Conservation (phyloP, 2,329 filamentous ascomycete species). For the Zymoseptoria pseudotritici region DNA sequence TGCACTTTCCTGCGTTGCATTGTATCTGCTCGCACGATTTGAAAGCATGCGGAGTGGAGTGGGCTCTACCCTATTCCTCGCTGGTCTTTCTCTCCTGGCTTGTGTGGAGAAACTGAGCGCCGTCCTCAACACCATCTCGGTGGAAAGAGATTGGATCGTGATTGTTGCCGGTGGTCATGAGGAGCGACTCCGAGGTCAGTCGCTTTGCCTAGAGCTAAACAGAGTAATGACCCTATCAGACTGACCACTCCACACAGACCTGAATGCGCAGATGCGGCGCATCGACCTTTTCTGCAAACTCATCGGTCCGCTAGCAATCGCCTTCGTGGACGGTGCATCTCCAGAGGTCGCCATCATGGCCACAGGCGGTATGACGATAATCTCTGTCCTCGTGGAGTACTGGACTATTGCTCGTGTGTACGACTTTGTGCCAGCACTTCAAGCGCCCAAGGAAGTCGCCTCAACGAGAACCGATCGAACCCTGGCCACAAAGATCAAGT, state of each 20-base stretch:
- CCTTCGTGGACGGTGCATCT: conserved; percentile 44
- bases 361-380: conserved; percentile 44
- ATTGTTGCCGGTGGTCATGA: conserved; percentile 42
- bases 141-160: conserved; percentile 65
- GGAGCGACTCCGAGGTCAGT: conserved; percentile 15
- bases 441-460: conserved; percentile 3
- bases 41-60: conserved; percentile 3
- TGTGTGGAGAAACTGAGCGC: conserved; percentile 62
- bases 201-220: neutral
- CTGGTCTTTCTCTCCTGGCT: conserved; percentile 45
- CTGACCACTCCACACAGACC: conserved; percentile 23
- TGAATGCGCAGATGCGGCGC: conserved; percentile 54
- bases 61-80: conserved; percentile 21
- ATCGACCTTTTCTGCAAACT: conserved; percentile 55
- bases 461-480: neutral
- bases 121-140: conserved; percentile 58
- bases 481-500: conserved; percentile 2
- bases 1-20: conserved; percentile 17
- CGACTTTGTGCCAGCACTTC: conserved; percentile 26
- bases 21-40: conserved; percentile 11
- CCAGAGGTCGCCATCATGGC: conserved; percentile 43
- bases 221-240: neutral
- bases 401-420: conserved; percentile 43
- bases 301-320: conserved; percentile 45
- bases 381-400: conserved; percentile 47